Evolutionary conservation across 1,284 basidiomycete genomes (phyloP), one percentile per base, ranked within the genome.

Genomic region (Rhizoctonia solani): DNA sequence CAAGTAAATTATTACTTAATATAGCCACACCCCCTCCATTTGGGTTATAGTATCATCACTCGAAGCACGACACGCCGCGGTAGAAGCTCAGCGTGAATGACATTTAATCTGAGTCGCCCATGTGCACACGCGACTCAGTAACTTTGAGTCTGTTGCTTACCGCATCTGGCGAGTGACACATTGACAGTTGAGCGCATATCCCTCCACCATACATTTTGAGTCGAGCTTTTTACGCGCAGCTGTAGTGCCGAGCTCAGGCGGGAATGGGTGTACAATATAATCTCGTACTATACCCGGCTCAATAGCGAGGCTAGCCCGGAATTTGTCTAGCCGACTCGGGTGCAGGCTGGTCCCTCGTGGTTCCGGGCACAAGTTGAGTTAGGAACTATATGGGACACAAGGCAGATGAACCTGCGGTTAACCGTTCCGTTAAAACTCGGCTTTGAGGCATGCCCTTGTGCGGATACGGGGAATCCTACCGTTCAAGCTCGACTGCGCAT

Each of bases 401-500:
- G 32, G 32, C 32, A 11, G n/a, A n/a, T 11, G 11, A 11, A 34
- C 11, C 32, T 34, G 11, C 11, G 4, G 32, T 34, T 34, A 11
- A 34, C 32, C 32, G 32, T 34, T 4, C 32, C 32, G 32, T 11
- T 34, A 11, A 4, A 11, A 4, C 32, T 34, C 32, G 32, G 32
- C 4, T 34, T 34, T 11, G 32, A 34, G 11, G 11, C n/a, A 34
- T 34, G 32, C 4, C 32, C 32, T 11, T 4, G 32, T 34, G 11
- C 32, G 4, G 32, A 34, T 4, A 4, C 32, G 11, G n/a, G n/a
- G 47, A 29, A 32, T 23, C 58, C 32, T 49, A 53, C 49, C n/a
- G 50, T 21, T 49, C 59, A 49, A 44, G 14, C 59, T 65, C 59
- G 59, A 65, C 59, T 65, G 59, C 59, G 59, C 59, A 49, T 27